Evolutionary conservation across 768 basidiomycete species (phyloP).

Genomic region (Tulasnella sp.): DNA sequence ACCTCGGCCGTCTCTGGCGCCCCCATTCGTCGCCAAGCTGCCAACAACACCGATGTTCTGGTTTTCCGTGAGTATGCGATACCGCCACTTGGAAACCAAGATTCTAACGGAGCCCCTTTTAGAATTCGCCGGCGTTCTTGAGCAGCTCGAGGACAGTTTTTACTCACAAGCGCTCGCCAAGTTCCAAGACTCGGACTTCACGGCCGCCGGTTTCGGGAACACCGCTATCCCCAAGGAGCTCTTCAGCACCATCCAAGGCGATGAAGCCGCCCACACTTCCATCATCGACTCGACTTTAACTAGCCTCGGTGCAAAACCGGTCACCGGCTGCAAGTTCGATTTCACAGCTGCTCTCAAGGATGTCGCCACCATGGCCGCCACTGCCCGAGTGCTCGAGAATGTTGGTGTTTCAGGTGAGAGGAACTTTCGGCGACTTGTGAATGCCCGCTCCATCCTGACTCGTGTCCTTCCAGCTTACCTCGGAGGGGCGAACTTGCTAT

Average conservation of each 20-base stretch:
- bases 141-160: constrained; percentile 62
- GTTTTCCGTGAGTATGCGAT: constrained; percentile 33
- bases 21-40: constrained; percentile 35
- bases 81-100: constrained; percentile 2
- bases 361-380: constrained; percentile 60
- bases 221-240: constrained; percentile 51
- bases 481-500: constrained; percentile 57
- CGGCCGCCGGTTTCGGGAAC: constrained; percentile 53
- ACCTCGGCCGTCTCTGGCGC: constrained; percentile 33
- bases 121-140: constrained; percentile 73
- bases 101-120: neutral
- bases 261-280: constrained; percentile 55
- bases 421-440: constrained; percentile 35
- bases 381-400: constrained; percentile 67
- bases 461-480: constrained; percentile 40
- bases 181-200: constrained; percentile 59
- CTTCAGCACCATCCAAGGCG: constrained; percentile 48
- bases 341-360: constrained; percentile 55
- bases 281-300: constrained; percentile 36
- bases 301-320: constrained; percentile 46
- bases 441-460: neutral
- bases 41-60: constrained; percentile 41
- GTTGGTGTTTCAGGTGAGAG: constrained; percentile 46
- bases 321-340: constrained; percentile 58
- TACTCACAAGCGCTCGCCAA: constrained; percentile 58